Conservation (phyloP, 2,329 filamentous ascomycete genomes). For the Epichloe festucae region DNA sequence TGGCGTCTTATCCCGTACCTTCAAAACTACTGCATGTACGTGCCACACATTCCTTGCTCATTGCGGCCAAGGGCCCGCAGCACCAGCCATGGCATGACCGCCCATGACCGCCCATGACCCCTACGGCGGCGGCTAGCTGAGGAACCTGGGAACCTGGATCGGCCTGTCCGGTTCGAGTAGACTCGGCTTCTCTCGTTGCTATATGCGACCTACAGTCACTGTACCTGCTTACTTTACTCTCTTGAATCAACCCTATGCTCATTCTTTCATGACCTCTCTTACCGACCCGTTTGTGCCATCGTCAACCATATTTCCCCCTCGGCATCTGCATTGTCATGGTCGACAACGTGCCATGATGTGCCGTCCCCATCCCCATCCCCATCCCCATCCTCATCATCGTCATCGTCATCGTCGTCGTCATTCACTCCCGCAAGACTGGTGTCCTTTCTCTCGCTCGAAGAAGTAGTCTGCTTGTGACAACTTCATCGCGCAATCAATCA, state of each 20-base stretch:
- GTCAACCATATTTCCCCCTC: not conserved
- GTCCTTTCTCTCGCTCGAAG: not conserved
- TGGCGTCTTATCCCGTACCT: not conserved
- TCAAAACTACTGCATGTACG: constrained; percentile 1
- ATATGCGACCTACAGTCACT: not conserved
- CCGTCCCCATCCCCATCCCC: not conserved
- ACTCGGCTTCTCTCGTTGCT: not conserved
- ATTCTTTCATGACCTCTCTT: not conserved
- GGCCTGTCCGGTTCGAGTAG: not conserved
- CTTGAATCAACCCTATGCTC: not conserved
- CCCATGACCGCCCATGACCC: not conserved
- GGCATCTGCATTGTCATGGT: not conserved
- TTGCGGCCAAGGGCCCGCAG: not conserved
- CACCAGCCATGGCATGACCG: not conserved
- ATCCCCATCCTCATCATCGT: not conserved
- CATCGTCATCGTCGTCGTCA: no score
- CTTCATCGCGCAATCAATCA: not conserved
- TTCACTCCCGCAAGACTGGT: not conserved
- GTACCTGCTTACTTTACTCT: no score
- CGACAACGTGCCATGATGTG: not conserved
- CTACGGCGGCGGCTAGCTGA: not conserved
- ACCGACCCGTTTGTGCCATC: not conserved
- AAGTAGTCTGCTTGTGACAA: not conserved
- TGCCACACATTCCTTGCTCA: constrained; percentile 3
- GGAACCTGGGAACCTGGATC: no score